Evolutionary conservation across 2,329 filamentous ascomycete genomes (phyloP), one percentile per base, ranked within the genome.

Genomic region (Colletotrichum sp.): DNA sequence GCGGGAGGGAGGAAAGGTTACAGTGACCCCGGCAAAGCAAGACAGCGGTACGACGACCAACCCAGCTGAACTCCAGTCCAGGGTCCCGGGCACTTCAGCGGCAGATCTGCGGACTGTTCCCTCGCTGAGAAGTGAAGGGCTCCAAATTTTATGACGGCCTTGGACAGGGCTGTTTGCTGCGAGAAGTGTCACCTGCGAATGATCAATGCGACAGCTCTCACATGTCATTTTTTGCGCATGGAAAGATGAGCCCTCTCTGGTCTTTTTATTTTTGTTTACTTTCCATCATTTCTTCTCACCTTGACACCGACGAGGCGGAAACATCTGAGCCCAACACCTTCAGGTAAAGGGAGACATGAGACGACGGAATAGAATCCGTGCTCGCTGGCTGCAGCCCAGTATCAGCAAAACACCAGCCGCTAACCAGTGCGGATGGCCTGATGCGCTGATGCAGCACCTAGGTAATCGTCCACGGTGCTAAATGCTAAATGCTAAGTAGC

Each of bases 361-460:
- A 74, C 74, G 74, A 76, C 74, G 74, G 70, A 55, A 74, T 18
- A 13, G 16, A 74, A 69, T 69, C 74, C 65, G 74, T 76, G 48
- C 74, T 39, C 27, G 28, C 34, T 43, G 34, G 34, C 28, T 32
- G 55, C 52, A 66, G 52, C 34, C 28, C 25, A 25, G 32, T 12
- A 73, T 75, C 28, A 60, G 64, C 73, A 39, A 13, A 34, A 34
- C 66, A 28, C 39, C 27, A 34, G 16, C 48, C 62, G 36, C 69
- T 62, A 61, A 25, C 55, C 39, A 39, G 55, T 62, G 36, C 52
- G 56, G 36, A 70, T 52, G 56, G 27, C 39, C 56, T 70, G 36
- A 62, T 61, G 66, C 34, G 16, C 55, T 60, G 48, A 32, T 64
- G 60, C 28, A 43, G 25, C 34, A 28, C 32, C 43, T 18, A 62